phyloP scores from a whole-genome alignment of 306 rosid species.

The Quercus cerris region DNA sequence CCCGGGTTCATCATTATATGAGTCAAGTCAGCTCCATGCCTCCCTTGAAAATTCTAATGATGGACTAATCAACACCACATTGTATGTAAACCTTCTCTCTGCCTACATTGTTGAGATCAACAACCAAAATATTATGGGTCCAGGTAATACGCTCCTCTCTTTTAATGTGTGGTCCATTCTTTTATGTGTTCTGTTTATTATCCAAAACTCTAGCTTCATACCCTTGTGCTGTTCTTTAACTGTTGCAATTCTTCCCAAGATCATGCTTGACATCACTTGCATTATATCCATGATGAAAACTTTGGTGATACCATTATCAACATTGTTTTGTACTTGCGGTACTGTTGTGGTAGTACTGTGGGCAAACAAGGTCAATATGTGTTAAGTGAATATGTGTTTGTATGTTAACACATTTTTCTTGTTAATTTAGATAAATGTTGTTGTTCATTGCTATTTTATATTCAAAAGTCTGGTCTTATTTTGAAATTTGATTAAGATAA shows the following conservation, averaged over 20 bases:
- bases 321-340: not conserved
- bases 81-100: conserved; percentile 80
- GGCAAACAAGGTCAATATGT: not conserved
- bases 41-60: conserved; percentile 78
- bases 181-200: not conserved
- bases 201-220: not conserved
- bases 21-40: conserved; percentile 56
- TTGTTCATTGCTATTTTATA: too few species aligned
- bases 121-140: conserved; percentile 69
- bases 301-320: not conserved
- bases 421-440: not conserved
- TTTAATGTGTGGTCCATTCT: not conserved
- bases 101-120: conserved; percentile 81
- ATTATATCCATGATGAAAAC: not conserved
- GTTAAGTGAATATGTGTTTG: not conserved
- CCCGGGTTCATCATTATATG: conserved; percentile 73
- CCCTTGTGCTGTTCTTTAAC: not conserved
- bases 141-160: conserved; percentile 49
- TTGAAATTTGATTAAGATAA: not conserved
- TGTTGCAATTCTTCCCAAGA: not conserved
- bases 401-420: not conserved
- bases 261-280: not conserved
- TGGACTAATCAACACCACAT: conserved; percentile 73
- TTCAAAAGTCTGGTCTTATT: not conserved
- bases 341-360: not conserved